A percentile compares a stretch with the other conserved stretches of the same genome.
Evolutionary conservation across 2,329 filamentous ascomycete genomes (phyloP).

Genomic region (Pestalotiopsis sp.): DNA sequence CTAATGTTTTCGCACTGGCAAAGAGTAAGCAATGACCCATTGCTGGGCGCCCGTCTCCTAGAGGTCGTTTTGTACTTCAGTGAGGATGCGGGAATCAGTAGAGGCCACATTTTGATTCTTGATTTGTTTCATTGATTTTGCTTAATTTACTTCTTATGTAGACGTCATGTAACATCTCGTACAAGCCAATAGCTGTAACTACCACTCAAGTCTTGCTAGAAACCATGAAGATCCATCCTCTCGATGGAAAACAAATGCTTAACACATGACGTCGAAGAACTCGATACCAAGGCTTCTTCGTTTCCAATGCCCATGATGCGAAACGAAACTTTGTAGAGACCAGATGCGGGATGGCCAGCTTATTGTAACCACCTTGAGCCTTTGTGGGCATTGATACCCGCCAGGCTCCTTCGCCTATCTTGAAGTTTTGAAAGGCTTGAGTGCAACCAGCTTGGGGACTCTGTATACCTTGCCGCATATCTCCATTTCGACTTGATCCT

Average conservation of each 20-base stretch:
- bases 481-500: slow-evolving; percentile 3
- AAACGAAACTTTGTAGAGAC: not conserved
- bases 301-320: not conserved
- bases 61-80: slow-evolving; percentile 55
- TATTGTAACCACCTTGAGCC: not conserved
- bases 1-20: slow-evolving; percentile 61
- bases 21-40: slow-evolving; percentile 50
- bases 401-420: not conserved
- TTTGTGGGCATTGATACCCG: not conserved
- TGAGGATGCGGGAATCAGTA: slow-evolving; percentile 60
- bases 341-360: not conserved
- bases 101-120: slow-evolving; percentile 50
- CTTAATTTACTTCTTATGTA: not conserved
- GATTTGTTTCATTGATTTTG: not conserved
- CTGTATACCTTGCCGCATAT: slow-evolving; percentile 4
- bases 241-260: not conserved
- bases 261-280: not conserved
- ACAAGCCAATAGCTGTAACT: not conserved
- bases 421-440: slow-evolving; percentile 2
- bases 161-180: not conserved
- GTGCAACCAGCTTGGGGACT: not conserved
- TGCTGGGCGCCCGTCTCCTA: slow-evolving; percentile 59
- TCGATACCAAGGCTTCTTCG: not conserved
- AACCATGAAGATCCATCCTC: not conserved
- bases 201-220: not conserved